A percentile compares a stretch with the other conserved stretches of the same genome.
Conservation (phyloP, 2,329 filamentous ascomycete genomes). For the Cordyceps sp. region DNA sequence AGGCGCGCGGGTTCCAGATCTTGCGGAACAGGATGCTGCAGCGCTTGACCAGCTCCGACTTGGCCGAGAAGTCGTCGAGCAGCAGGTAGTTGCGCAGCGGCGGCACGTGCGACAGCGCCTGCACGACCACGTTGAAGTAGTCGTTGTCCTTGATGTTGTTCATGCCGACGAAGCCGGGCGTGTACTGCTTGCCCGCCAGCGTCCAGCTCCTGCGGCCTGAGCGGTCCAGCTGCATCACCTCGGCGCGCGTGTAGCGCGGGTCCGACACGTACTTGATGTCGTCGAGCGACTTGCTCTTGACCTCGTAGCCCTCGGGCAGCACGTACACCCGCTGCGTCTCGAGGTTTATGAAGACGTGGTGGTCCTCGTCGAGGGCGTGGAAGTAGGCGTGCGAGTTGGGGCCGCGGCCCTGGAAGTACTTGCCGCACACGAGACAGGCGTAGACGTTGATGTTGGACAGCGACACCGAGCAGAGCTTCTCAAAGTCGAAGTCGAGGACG, state of each 20-base stretch:
- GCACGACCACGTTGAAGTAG: conserved; percentile 90
- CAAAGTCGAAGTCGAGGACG: conserved; percentile 94
- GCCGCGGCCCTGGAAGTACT: conserved; percentile 89
- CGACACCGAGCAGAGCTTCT: conserved; percentile 92
- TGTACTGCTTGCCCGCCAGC: conserved; percentile 68
- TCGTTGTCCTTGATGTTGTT: conserved; percentile 99
- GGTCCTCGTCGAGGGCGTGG: conserved; percentile 83
- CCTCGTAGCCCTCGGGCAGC: conserved; percentile 91
- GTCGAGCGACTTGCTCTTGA: conserved; percentile 82
- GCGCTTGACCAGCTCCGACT: conserved; percentile 66
- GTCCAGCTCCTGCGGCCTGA: conserved; percentile 50
- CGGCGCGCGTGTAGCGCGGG: conserved; percentile 63
- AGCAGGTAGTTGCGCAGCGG: conserved; percentile 87
- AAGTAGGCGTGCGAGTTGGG: conserved; percentile 95
- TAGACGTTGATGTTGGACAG: conserved; percentile 98
- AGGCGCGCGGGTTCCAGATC: conserved; percentile 93
- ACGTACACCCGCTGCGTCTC: conserved; percentile 82
- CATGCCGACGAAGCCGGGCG: conserved; percentile 92
- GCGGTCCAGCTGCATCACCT: conserved; percentile 68
- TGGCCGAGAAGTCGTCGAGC: conserved; percentile 61
- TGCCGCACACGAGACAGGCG: conserved; percentile 92
- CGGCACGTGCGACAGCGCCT: conserved; percentile 76
- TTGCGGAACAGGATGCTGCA: conserved; percentile 86
- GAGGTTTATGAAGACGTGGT: conserved; percentile 98
- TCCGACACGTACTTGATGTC: conserved; percentile 98